Evolutionary conservation across 257 asterid genomes (phyloP), one percentile per base, ranked within the genome.

Genomic region (Solanum peruvianum): DNA sequence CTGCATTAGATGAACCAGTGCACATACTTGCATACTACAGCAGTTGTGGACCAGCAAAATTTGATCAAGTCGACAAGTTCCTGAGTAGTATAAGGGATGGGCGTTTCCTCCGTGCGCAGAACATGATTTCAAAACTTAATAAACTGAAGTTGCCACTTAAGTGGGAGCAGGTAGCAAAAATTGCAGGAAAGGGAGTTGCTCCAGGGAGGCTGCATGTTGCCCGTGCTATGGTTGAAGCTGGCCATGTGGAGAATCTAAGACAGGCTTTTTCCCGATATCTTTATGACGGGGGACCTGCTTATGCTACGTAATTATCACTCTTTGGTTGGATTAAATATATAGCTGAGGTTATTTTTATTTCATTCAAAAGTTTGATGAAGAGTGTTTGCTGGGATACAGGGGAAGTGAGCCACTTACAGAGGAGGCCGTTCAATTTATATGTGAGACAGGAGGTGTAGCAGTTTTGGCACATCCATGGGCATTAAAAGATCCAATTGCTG

Each of bases 381-480:
- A 52, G 44, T 8, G n/a, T 69, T 84, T 76, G 16, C 78, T 83
- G 86, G 47, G 87, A 9, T 87, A 69, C 90, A 97, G 99, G 86
- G 99, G 99, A 88, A 95, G 96, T 77, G 99, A 97, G 91, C 98
- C 99, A 58, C 89, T 83, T 90, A 93, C 94, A 9, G 98, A 97
- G 94, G 98, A 95, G 58, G 89, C 99, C 3, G 96, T 97, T 77
- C 85, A 89, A 87, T 86, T 97, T 37, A 97, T 97, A 92, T 89
- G 93, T 44, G 96, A 91, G 88, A 97, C 99, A 1, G 99, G 99
- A 49, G 99, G 99, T 82, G 93, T 97, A 85, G 92, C 99, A 18
- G 98, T 97, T 76, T 88, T 97, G 92, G 99, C 99, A 23, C 99
- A 97, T 92, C 99, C 99, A 41, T 97, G 99, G 99, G 96, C 98